phyloP scores from a whole-genome alignment of 140 eudicot genomes.

The Oenanthe javanica region DNA sequence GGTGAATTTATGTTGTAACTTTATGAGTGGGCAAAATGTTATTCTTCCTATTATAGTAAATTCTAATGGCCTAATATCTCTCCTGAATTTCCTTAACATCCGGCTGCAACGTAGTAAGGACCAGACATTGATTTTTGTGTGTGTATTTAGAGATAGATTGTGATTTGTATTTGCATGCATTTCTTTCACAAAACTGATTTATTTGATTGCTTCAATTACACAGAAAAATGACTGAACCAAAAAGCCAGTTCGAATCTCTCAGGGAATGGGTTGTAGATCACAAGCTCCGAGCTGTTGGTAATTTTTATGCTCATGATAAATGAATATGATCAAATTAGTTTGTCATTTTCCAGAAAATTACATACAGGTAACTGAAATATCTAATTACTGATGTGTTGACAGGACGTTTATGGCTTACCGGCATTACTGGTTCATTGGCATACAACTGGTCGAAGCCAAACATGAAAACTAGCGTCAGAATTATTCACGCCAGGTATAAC shows the following conservation, averaged over 20 bases:
- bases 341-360: background rate
- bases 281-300: conserved; percentile 80
- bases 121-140: background rate
- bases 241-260: conserved; percentile 25
- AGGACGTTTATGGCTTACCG: conserved; percentile 72
- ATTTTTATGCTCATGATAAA: background rate
- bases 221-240: conserved; percentile 26
- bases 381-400: background rate
- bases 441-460: conserved; percentile 79
- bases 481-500: conserved; percentile 66
- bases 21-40: background rate
- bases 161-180: background rate
- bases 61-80: background rate
- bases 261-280: conserved; percentile 69
- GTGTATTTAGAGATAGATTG: background rate
- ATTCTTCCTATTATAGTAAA: background rate
- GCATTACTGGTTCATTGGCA: conserved; percentile 64
- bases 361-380: background rate
- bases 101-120: background rate
- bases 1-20: background rate
- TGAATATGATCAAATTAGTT: background rate
- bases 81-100: background rate
- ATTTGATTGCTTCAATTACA: background rate
- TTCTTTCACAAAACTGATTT: background rate
- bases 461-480: conserved; percentile 78